Conservation (phyloP, 495 filamentous ascomycete genomes). For the Neurospora africana region DNA sequence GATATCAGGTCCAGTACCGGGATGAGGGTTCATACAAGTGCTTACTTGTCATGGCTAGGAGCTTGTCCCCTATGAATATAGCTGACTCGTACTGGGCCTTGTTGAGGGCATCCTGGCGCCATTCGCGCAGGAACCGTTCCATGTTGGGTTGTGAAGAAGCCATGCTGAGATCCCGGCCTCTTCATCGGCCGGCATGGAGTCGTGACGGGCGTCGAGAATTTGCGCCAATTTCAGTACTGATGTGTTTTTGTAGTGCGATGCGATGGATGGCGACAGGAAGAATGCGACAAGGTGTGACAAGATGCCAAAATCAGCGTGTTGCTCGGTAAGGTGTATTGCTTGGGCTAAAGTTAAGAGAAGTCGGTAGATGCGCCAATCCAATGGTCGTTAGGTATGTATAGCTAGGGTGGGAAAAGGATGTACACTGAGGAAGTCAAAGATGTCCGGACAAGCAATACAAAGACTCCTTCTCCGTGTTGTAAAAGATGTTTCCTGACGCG, state of each 20-base stretch:
- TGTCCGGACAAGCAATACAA: not conserved
- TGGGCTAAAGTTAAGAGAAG: not conserved
- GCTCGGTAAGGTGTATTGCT: not conserved
- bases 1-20: not conserved
- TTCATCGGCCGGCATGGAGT: not conserved
- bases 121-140: slow-evolving; percentile 84
- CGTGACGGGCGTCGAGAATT: not conserved
- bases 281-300: not conserved
- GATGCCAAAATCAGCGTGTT: not conserved
- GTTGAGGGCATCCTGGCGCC: slow-evolving; percentile 85
- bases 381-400: not conserved
- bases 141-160: slow-evolving; percentile 38
- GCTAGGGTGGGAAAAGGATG: not conserved
- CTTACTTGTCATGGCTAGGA: slow-evolving; percentile 84
- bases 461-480: not conserved
- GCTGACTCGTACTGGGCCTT: slow-evolving; percentile 93
- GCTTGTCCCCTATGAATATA: slow-evolving; percentile 93
- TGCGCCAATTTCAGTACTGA: not conserved
- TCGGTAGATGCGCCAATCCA: not conserved
- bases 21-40: slow-evolving; percentile 3
- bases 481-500: not conserved
- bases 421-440: not conserved
- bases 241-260: not conserved
- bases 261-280: not conserved
- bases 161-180: slow-evolving; percentile 3